Evolutionary conservation across 495 filamentous ascomycete species (phyloP), one percentile per base, ranked within the genome.

Genomic region (Hypoxylon fragiforme): DNA sequence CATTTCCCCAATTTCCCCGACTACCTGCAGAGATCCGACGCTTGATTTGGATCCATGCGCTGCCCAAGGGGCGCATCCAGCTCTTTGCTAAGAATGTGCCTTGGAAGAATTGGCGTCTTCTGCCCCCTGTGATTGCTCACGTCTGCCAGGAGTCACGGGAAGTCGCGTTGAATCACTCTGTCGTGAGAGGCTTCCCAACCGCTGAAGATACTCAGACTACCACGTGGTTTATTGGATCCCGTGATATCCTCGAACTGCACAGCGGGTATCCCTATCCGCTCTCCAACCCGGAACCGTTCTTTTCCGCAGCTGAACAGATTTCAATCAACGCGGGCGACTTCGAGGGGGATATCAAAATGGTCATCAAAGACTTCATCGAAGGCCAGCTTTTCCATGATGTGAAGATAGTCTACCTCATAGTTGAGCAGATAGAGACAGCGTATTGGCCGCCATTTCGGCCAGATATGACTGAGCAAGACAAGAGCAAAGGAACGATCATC

Each of bases 211-310:
- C 22, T 26, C 41, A 67, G 21, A 67, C 62, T 8, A 60, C 62
- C n/a, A 67, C 64, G 3, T 67, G 64, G 60, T 67, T 67, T 32
- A 59, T 67, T 6, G 57, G 57, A 35, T 61, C 53, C 47, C 62
- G 53, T 22, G 64, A 67, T 36, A 52, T 64, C 30, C 64, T 67
- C 3, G 64, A 67, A 36, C 60, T 67, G 16, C 60, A 63, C 26
- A 60, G 60, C 38, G 64, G 64, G 22, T 67, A 67, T 30, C 64
- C 64, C 16, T 67, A 67, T 32, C 64, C 64, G 1, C 31, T 65
- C 11, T 67, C 64, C 15, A 65, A 65, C 39, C 61, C 62, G 13
- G 62, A 65, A 34, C 62, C 64, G 22, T 67, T 67, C 54, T 65
- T 67, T 31, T 42, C 57, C 5, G 51, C 58, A 7, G 58, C 62